Evolutionary conservation across 805 yeast species (phyloP).

Genomic region (Starmera dryadoides): DNA sequence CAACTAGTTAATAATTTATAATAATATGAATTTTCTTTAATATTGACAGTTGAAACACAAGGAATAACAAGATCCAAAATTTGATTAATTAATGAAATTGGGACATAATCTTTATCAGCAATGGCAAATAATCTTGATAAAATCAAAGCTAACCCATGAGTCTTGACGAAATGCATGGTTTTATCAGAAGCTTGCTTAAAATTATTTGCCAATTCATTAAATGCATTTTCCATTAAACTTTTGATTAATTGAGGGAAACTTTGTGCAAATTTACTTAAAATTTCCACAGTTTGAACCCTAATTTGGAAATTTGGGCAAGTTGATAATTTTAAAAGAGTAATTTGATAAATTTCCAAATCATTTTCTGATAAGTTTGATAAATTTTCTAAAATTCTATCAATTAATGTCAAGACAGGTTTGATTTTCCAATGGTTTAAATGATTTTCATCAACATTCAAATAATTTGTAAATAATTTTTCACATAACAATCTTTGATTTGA

Average conservation of each 20-base stretch:
- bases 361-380: constrained; percentile 13
- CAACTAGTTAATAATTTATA: constrained; percentile 43
- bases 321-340: constrained; percentile 28
- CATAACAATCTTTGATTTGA: constrained; percentile 25
- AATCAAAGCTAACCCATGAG: constrained; percentile 32
- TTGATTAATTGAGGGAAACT: constrained; percentile 29
- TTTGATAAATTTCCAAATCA: constrained; percentile 18
- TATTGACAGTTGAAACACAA: constrained; percentile 29
- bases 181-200: constrained; percentile 20
- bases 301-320: constrained; percentile 30
- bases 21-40: constrained; percentile 24
- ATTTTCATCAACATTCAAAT: constrained; percentile 6
- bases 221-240: constrained; percentile 26
- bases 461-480: constrained; percentile 9
- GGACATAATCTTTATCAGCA: constrained; percentile 34
- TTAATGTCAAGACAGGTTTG: constrained; percentile 14
- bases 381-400: constrained; percentile 23
- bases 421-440: constrained; percentile 1
- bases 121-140: constrained; percentile 27
- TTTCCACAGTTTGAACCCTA: constrained; percentile 33
- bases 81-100: constrained; percentile 36
- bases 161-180: constrained; percentile 22
- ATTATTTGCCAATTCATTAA: constrained; percentile 27
- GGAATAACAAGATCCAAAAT: constrained; percentile 37
- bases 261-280: constrained; percentile 24